Evolutionary conservation across 1,139 yeast genomes (phyloP), one percentile per base, ranked within the genome.

Genomic region (Yarrowia galli): DNA sequence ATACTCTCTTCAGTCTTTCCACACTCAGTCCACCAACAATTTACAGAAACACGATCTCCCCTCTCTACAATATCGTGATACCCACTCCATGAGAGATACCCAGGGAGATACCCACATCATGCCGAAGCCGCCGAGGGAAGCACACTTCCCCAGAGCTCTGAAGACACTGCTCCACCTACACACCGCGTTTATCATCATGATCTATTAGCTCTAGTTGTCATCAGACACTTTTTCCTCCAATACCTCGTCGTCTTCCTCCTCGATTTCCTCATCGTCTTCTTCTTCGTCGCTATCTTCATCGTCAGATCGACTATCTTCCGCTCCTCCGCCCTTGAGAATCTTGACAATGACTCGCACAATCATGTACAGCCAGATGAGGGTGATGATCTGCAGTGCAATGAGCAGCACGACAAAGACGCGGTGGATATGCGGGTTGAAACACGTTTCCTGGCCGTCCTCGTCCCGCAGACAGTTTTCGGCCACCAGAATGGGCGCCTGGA

Each of bases 301-400:
- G 74, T 91, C 93, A 76, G 96, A 87, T 72, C 96, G 89, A 69
- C 89, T 90, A 76, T 92, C 97, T 66, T 92, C 96, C 1, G 90
- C 91, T 43, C 87, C 86, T 23, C 80, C 82, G 20, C 98, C 98
- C 9, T 83, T 81, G 42, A 91, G 71, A 28, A 92, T 96, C 74
- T 83, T 87, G 69, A 83, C 79, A 22, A 91, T 91, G 38, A 92
- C 96, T 73, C 85, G 86, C 22, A 84, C 71, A 71, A 92, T 92
- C 79, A 89, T 82, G 74, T 82, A 85, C 82, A 91, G 83, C 98
- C 98, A 92, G 68, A 89, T 76, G 40, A 88, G 71, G 36, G 89
- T 86, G 64, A 92, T 79, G 13, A 86, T 73, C 76, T 92, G 97
- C 70, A 92, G 80, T 0, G 89, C 87, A 16, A 85, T 85, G 67